Evolutionary conservation across 257 asterid species (phyloP), one percentile per base, ranked within the genome.

Genomic region (Verbena officinalis): DNA sequence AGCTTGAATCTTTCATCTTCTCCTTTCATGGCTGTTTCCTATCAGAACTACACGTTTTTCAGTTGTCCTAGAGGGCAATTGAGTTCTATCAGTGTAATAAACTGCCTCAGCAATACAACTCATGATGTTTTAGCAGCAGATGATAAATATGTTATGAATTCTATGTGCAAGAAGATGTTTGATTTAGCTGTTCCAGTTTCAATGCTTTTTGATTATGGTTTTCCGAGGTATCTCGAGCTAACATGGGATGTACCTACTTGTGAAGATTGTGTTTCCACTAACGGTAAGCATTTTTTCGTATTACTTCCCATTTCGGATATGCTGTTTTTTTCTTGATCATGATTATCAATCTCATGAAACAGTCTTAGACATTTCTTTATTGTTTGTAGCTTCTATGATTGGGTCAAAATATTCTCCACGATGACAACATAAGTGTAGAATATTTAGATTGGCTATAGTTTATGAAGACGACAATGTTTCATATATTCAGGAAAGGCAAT

Each of bases 71-170:
- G 73, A 1, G 83, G 50, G 55, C 27, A 13, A 1, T 43, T 64
- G 1, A 22, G 11, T 34, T 43, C 74, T 13, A 69, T 46, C 52
- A 45, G 70, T 22, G 62, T 55, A 51, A 58, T 85, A 16, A 48
- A 64, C 64, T 84, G 91, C 71, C 74, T 80, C 17, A 79, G 87
- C 73, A 79, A 79, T 72, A 51, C 71, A 33, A 69, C 85, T 15
- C 13, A 20, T 2, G 74, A 67, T 61, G 22, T 67, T 42, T 44
- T 55, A 39, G 60, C 67, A 23, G n/a, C 52, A 19, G 27, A 46
- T 24, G 27, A 52, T 19, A 30, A n/a, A 57, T 33, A 63, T 46
- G 38, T 43, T 6, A 24, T 17, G 12, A 16, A 9, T 36, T 51
- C 62, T 20, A 39, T 5, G 63, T 85, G 93, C 60, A 65, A 15